Conservation (phyloP, 2,329 filamentous ascomycete species). For the Madurella mycetomatis region DNA sequence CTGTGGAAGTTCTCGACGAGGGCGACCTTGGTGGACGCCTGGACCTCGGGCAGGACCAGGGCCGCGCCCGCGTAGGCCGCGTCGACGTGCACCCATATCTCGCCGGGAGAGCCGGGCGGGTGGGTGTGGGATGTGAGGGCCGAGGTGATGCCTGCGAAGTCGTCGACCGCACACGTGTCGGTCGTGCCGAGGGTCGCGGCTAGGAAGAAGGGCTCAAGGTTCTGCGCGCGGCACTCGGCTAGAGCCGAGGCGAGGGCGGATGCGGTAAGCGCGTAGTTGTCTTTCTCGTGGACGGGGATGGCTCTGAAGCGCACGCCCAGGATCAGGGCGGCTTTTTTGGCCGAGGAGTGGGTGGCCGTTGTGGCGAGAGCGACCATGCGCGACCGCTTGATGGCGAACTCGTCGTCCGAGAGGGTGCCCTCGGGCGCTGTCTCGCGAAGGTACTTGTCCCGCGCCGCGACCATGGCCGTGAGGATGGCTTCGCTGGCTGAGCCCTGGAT, state of each 20-base stretch:
- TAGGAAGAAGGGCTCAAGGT: constrained; percentile 80
- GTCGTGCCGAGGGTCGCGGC: constrained; percentile 84
- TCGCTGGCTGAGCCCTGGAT: constrained; percentile 90
- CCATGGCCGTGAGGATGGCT: constrained; percentile 79
- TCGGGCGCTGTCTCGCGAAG: constrained; percentile 48
- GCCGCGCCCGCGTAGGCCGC: constrained; percentile 88
- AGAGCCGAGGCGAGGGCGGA: constrained; percentile 57
- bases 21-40: constrained; percentile 40
- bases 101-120: constrained; percentile 32
- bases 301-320: constrained; percentile 76
- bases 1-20: constrained; percentile 71
- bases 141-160: constrained; percentile 64
- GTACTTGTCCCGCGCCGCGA: constrained; percentile 79
- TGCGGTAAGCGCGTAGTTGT: constrained; percentile 68
- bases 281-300: constrained; percentile 57
- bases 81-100: constrained; percentile 89
- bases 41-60: constrained; percentile 75
- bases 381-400: constrained; percentile 61
- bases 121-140: constrained; percentile 35
- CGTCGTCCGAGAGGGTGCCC: constrained; percentile 45
- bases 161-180: constrained; percentile 81
- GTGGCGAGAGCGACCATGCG: constrained; percentile 77
- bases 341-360: constrained; percentile 75
- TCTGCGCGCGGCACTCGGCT: constrained; percentile 59
- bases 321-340: constrained; percentile 82